Base-by-base conservation (phyloP, 371 early-diverging fungal species). In the Phascolomyces articulosus region DNA sequence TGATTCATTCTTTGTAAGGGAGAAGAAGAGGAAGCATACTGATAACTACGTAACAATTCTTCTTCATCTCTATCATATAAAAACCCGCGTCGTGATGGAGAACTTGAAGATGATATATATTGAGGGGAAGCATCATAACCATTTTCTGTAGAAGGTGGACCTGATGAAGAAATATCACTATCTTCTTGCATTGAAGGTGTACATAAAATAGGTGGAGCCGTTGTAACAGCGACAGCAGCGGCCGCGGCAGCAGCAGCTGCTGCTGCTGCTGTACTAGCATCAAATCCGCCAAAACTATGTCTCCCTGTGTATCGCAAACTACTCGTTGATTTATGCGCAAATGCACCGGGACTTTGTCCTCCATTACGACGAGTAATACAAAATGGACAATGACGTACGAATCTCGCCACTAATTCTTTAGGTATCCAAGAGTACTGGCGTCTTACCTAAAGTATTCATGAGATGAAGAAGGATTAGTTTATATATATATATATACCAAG, bases 351-450 rank as follows among this genome's bases (percentile, higher is more conserved):
- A 41, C 70, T 70, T 29, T 66, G 67, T 28, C 70, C 59, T 13
- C 77, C 75, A 60, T 75, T 80, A 28, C 80, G 64, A 57, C 77
- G 70, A 18, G 77, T 70, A 16, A 80, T 75, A 51, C 84, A 86
- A 21, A 80, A 80, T 0, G 86, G 84, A 63, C 86, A 86, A 48
- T 82, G 78, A 26, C 83, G 75, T 20, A 86, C 86, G 65, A 86
- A 86, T 1, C 85, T 77, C 21, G 84, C 86, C 55, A 86, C 78
- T 13, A 86, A 69, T 49, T 86, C 86, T 66, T 86, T 86, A 8
- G 86, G 86, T 16, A 86, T 83, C 86, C 86, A 86, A 2, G 86
- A 86, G 63, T 74, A 86, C 28, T 73, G 67, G 58, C 71, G 80
- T 34, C 85, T 79, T 1, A 85, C 84, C 84, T 85, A 34, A 9